A percentile compares a stretch with the other conserved stretches of the same genome.
Conservation (phyloP, 2,329 filamentous ascomycete species). For the Trichoderma sp. region DNA sequence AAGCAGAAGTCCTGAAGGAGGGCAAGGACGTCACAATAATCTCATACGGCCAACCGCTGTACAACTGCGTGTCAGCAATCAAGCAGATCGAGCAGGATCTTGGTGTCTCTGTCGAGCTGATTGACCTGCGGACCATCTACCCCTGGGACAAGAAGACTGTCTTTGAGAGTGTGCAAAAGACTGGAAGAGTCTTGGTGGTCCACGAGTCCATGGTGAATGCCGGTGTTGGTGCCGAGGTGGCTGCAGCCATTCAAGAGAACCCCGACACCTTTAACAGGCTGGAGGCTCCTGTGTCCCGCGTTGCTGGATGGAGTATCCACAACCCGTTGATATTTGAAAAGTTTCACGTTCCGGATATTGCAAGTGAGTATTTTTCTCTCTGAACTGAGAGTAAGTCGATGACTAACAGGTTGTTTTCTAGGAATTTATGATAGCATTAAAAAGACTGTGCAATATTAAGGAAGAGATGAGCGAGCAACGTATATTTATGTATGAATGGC, state of each 20-base stretch:
- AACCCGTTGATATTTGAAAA: slow-evolving; percentile 78
- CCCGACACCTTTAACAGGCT: slow-evolving; percentile 74
- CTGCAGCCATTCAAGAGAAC: slow-evolving; percentile 83
- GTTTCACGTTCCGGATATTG: slow-evolving; percentile 82
- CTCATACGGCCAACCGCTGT: slow-evolving; percentile 88
- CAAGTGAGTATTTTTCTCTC: slow-evolving; percentile 64
- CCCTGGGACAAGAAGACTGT: slow-evolving; percentile 88
- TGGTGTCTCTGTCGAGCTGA: slow-evolving; percentile 77
- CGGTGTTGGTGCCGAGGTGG: slow-evolving; percentile 86
- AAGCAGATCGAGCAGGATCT: slow-evolving; percentile 74
- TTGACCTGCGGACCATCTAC: slow-evolving; percentile 86
- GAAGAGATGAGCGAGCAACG: not conserved
- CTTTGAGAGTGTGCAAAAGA: slow-evolving; percentile 82
- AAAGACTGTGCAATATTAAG: slow-evolving; percentile 66
- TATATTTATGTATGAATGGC: slow-evolving; percentile 12
- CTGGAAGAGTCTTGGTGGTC: slow-evolving; percentile 82
- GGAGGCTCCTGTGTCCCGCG: slow-evolving; percentile 81
- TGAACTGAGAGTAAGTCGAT: not conserved
- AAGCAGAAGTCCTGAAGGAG: slow-evolving; percentile 80
- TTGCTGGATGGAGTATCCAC: slow-evolving; percentile 90
- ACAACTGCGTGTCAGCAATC: slow-evolving; percentile 79
- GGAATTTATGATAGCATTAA: slow-evolving; percentile 75
- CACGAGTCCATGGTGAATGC: slow-evolving; percentile 93
- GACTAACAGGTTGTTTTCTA: slow-evolving; percentile 39
- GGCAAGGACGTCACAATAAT: slow-evolving; percentile 82